Percentiles rank a stretch among this genome's conserved stretches.
These are phyloP conservation scores for Cercospora zeina DNA, from an alignment of 2,329 filamentous ascomycete species.

Conservation along the genomic window DNA sequence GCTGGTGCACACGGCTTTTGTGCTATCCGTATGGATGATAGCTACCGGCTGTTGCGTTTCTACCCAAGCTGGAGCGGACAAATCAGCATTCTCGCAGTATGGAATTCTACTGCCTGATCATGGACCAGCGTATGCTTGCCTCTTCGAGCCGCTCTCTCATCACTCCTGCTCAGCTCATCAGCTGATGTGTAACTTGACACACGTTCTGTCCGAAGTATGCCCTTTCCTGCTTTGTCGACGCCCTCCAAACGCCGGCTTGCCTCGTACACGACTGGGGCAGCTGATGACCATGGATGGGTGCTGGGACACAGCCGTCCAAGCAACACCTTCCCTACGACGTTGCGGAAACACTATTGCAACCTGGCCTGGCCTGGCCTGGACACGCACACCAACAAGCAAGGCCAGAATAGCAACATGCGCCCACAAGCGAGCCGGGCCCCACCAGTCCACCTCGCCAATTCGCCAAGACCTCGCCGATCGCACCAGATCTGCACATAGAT, in stretches of 20 bases:
- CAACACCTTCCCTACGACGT: background rate
- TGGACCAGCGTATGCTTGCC: background rate
- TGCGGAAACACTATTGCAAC: background rate
- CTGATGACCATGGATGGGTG: background rate
- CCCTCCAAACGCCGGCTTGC: background rate
- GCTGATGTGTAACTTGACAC: background rate
- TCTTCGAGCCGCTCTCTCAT: background rate
- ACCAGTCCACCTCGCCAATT: no score
- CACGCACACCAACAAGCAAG: background rate
- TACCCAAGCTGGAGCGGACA: conserved; percentile 1
- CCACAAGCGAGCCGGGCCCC: background rate
- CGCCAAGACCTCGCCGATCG: background rate
- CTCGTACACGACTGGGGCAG: background rate
- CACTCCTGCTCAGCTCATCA: background rate
- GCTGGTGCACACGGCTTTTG: conserved; percentile 2
- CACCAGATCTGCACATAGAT: conserved; percentile 1
- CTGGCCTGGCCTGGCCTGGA: conserved; percentile 2
- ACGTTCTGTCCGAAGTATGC: conserved; percentile 4
- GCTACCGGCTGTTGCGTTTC: background rate
- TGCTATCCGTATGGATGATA: background rate
- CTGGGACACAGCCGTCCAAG: background rate
- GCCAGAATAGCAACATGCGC: conserved; percentile 2
- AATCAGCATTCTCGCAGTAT: background rate
- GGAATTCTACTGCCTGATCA: background rate
- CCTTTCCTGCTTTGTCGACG: background rate